Evolutionary conservation across 805 yeast species (phyloP), one percentile per base, ranked within the genome.

Genomic region (Blastobotrys attinorum): DNA sequence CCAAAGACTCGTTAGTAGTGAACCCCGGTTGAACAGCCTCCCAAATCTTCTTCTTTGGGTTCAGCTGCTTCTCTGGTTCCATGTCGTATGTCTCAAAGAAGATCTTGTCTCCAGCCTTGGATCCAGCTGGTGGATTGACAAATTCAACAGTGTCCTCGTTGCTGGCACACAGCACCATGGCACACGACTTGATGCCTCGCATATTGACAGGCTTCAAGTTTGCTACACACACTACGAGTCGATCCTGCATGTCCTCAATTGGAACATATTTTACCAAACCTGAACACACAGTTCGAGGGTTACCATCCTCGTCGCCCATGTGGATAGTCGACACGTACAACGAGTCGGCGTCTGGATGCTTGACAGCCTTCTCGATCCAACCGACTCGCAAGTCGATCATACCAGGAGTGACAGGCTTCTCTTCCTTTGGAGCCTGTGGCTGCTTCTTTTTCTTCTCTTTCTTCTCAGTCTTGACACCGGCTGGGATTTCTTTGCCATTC

Each of bases 21-120:
- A 92, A 89, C 48, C 75, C 72, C 42, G 97, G 97, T 73, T 92
- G 98, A 52, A 84, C 72, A 42, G 89, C 76, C 75, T 92, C 98
- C 94, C 96, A 92, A 50, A 89, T 73, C 76, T 92, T 92, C 83
- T 92, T 92, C 81, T 92, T 92, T 57, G 98, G 97, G 71, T 90
- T 90, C 67, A 92, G 73, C 60, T 81, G 90, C 59, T 85, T 77
- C 67, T 88, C 94, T 53, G 98, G 97, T 44, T 77, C 79, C 53
- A 87, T 85, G 59, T 87, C 83, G 64, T 71, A 88, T 46, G 87
- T 94, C 69, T 88, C 96, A 59, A 92, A 92, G 77, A 86, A 90
- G 50, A 92, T 74, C 72, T 88, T 89, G 66, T 92, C 98, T 66
- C 99, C 99, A 10, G 98, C 80, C 69, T 86, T 76, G 36, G 96